Evolutionary conservation across 768 basidiomycete genomes (phyloP).

Genomic region (Tylopilus felleus): DNA sequence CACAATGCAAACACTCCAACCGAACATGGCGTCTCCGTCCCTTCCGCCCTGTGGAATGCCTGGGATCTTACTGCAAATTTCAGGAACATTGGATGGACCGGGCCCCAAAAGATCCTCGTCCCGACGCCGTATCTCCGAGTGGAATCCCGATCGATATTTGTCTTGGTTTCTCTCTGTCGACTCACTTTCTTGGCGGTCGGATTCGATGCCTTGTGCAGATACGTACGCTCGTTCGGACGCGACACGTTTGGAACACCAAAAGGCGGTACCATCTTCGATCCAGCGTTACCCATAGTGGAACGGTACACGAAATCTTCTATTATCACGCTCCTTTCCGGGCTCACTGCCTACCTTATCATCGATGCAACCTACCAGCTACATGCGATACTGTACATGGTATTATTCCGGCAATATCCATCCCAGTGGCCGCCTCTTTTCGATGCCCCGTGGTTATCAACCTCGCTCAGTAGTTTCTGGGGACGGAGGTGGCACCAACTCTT

Average conservation of each 20-base stretch:
- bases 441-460: slow-evolving; percentile 53
- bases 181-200: background rate
- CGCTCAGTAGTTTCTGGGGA: slow-evolving; percentile 62
- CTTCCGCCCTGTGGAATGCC: slow-evolving; percentile 26
- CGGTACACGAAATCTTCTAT: slow-evolving; percentile 41
- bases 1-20: background rate
- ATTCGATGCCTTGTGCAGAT: slow-evolving; percentile 4
- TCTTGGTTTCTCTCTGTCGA: slow-evolving; percentile 13
- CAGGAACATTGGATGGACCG: slow-evolving; percentile 29
- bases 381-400: slow-evolving; percentile 41
- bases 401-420: slow-evolving; percentile 46
- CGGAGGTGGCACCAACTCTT: slow-evolving; percentile 69
- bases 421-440: slow-evolving; percentile 67
- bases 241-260: slow-evolving; percentile 34
- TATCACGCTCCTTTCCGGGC: slow-evolving; percentile 43
- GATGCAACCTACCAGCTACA: slow-evolving; percentile 40
- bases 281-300: slow-evolving; percentile 29
- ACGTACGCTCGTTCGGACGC: slow-evolving; percentile 33
- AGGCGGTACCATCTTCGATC: slow-evolving; percentile 39
- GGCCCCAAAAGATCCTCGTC: slow-evolving; percentile 11
- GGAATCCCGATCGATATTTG: slow-evolving; percentile 20
- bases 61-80: slow-evolving; percentile 25
- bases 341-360: slow-evolving; percentile 44
- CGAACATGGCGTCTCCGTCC: slow-evolving; percentile 3
- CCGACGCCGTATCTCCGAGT: slow-evolving; percentile 13